Conservation (phyloP, 345 rosid genomes). For the Rhodamnia rubescens region DNA sequence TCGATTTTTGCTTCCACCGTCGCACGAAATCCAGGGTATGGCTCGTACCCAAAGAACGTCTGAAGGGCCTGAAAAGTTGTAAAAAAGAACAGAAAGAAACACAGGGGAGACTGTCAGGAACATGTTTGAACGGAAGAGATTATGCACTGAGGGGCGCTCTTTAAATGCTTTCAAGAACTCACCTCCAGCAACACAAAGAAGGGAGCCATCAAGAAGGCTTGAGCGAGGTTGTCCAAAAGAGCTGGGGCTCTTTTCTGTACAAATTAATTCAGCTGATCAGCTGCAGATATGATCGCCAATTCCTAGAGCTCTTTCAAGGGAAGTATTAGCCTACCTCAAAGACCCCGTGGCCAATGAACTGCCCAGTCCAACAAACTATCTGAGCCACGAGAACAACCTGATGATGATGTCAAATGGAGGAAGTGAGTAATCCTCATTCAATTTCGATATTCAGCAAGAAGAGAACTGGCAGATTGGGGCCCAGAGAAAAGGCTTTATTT, state of each 20-base stretch:
- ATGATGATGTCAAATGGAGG: not conserved
- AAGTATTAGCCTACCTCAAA: conserved; percentile 34
- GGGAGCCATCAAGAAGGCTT: conserved; percentile 62
- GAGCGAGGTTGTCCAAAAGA: conserved; percentile 40
- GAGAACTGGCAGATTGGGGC: not conserved
- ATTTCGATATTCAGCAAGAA: not conserved
- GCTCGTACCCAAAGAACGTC: conserved; percentile 34
- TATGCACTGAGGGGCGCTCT: not conserved
- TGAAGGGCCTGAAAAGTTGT: conserved; percentile 34
- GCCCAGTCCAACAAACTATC: conserved; percentile 53
- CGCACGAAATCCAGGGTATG: conserved; percentile 39
- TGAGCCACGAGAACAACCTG: conserved; percentile 44
- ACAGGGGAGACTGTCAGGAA: not conserved
- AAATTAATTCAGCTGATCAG: not conserved
- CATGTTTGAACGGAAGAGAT: not conserved
- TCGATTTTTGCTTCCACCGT: conserved; percentile 29
- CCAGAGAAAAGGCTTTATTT: not conserved
- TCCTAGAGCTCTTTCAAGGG: not conserved
- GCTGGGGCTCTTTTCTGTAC: conserved; percentile 61
- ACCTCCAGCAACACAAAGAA: conserved; percentile 61
- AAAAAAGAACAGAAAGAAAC: not conserved
- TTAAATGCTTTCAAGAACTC: not conserved
- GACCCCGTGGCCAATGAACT: conserved; percentile 52
- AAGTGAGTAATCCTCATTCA: not conserved
- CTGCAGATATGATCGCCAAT: not conserved